Percentiles rank a stretch among this genome's conserved stretches.
Conservation (phyloP, 2,329 filamentous ascomycete genomes). For the Whalleya microplaca region DNA sequence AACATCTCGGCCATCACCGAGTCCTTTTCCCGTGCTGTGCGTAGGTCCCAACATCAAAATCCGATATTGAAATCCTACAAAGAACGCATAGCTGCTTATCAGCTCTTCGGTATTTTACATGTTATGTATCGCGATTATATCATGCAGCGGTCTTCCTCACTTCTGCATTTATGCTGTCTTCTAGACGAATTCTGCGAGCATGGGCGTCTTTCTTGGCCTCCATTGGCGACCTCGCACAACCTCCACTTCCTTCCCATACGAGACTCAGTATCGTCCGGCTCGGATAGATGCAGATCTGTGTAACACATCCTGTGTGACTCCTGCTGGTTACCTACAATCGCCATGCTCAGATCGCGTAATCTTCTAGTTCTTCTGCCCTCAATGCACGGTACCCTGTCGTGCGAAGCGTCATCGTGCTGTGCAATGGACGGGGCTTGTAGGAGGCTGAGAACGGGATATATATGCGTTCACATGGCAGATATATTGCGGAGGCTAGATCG, state of each 20-base stretch:
- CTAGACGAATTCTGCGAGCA: constrained; percentile 26
- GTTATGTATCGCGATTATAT: constrained; percentile 23
- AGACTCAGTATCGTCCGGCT: constrained; percentile 38
- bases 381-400: constrained; percentile 23
- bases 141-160: constrained; percentile 18
- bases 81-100: constrained; percentile 27
- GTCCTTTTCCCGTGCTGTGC: constrained; percentile 22
- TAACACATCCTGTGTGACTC: constrained; percentile 27
- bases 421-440: constrained; percentile 16
- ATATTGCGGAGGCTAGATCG: constrained; percentile 23
- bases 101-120: constrained; percentile 29
- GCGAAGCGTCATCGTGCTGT: constrained; percentile 27
- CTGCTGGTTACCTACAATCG: constrained; percentile 17
- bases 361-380: constrained; percentile 12
- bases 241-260: constrained; percentile 29
- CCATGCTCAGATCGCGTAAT: constrained; percentile 28
- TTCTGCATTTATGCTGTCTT: constrained; percentile 22
- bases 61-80: constrained; percentile 22
- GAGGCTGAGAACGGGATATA: constrained; percentile 29
- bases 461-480: constrained; percentile 29
- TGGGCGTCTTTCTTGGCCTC: constrained; percentile 29
- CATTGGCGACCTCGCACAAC: constrained; percentile 26
- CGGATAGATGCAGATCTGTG: constrained; percentile 37
- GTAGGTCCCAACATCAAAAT: constrained; percentile 26
- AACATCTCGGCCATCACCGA: constrained; percentile 32